Base-by-base conservation (phyloP, 2,329 filamentous ascomycete species). In the Fusarium piperis region DNA sequence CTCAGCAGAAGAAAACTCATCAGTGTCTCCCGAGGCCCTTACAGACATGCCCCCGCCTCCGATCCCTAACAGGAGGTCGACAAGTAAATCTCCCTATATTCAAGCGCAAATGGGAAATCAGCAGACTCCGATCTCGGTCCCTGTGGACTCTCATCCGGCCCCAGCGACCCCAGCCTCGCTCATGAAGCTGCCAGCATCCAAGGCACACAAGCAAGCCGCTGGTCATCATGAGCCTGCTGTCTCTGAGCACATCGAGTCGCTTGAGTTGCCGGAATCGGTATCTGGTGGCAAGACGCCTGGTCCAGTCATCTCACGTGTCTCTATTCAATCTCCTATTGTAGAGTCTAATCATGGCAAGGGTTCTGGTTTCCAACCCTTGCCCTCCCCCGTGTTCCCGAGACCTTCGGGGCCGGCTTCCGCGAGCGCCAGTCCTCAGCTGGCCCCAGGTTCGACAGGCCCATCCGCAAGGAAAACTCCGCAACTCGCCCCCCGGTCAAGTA, bases 141-240 rank as follows among this genome's bases (percentile, higher is more conserved):
- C 77, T 5, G 65, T 68, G 18, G 78, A 77, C 35, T 62, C 58
- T 11, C 76, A 82, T 23, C 85, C 84, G 58, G 84, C 82, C 74
- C 89, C 90, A 52, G 84, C 83, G 74, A 89, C 90, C 59, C 93
- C 93, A 1, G 94, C 95, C 10, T 97, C 94, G 8, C 83, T 97
- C 65, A 97, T 98, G 93, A 92, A 90, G 75, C 85, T 95, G 46
- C 87, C 86, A 4, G 85, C 87, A 28, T 88, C 88, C 75, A 85
- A 84, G 74, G 81, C 83, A 59, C 88, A 87, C 69, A 85, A 84
- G 32, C 69, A 72, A 15, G 81, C 85, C 32, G 77, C 82, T 67
- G 79, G 79, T 66, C 73, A 79, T 72, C 79, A 82, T 26, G 85
- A 85, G 16, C 79, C 82, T 3, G 78, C 81, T 18, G 82, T 83